Evolutionary conservation across 2,329 filamentous ascomycete species (phyloP).

Genomic region (Calonectria henricotiae): DNA sequence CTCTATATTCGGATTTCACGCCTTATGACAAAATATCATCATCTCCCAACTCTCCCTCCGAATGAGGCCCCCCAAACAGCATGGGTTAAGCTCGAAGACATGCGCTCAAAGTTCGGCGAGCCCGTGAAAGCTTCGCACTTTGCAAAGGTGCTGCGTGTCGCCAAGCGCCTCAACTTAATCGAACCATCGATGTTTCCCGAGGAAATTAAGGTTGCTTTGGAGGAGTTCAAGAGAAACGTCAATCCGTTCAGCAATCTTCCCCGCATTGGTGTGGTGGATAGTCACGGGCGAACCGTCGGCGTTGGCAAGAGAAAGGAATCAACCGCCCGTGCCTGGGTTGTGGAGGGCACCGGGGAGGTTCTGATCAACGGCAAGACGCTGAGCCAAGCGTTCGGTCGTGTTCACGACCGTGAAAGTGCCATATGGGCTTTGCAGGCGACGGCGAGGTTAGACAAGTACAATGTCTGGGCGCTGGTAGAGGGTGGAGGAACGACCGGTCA

Average conservation of each 20-base stretch:
- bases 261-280: conserved; percentile 79
- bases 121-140: conserved; percentile 84
- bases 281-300: conserved; percentile 83
- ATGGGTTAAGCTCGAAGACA: conserved; percentile 86
- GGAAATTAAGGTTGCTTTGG: conserved; percentile 77
- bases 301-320: conserved; percentile 92
- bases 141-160: conserved; percentile 80
- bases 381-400: conserved; percentile 84
- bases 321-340: conserved; percentile 86
- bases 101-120: conserved; percentile 81
- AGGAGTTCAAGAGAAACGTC: conserved; percentile 81
- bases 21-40: conserved; percentile 80
- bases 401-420: conserved; percentile 96
- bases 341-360: conserved; percentile 93
- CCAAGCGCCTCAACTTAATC: conserved; percentile 88
- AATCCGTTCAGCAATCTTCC: conserved; percentile 79
- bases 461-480: conserved; percentile 88
- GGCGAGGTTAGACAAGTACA: conserved; percentile 93
- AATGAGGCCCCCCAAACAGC: conserved; percentile 81
- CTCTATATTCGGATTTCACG: conserved; percentile 82
- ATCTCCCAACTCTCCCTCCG: conserved; percentile 79
- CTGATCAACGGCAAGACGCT: conserved; percentile 93
- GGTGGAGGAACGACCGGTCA: conserved; percentile 96
- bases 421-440: conserved; percentile 92
- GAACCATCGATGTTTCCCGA: conserved; percentile 82